These are phyloP conservation scores for Acacia pycnantha DNA, from an alignment of 331 rosid genomes.

Conservation along the genomic window DNA sequence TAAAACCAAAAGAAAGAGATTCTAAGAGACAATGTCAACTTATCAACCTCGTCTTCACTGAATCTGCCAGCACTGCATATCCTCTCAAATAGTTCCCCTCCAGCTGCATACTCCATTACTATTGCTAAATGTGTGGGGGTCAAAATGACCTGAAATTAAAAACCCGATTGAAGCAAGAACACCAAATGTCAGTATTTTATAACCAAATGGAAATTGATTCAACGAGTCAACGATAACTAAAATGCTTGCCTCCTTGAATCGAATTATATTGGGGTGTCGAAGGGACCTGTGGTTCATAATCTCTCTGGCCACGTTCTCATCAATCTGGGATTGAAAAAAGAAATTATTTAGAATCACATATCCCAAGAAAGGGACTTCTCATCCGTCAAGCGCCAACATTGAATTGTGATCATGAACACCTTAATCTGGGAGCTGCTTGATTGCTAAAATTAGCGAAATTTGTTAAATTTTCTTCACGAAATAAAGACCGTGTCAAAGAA, in stretches of 20 bases:
- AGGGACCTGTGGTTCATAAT: constrained; percentile 61
- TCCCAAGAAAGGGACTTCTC: not conserved
- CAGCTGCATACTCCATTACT: constrained; percentile 67
- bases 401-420: constrained; percentile 11
- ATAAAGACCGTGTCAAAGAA: not conserved
- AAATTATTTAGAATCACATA: not conserved
- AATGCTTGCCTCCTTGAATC: constrained; percentile 59
- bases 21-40: constrained; percentile 2
- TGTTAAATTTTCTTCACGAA: not conserved
- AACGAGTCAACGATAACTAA: not conserved
- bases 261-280: constrained; percentile 64
- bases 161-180: constrained; percentile 5
- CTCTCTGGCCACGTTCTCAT: constrained; percentile 69
- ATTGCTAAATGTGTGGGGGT: constrained; percentile 63
- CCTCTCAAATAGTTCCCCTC: constrained; percentile 63
- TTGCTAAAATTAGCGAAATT: not conserved
- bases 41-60: constrained; percentile 62
- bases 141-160: constrained; percentile 52
- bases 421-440: constrained; percentile 5
- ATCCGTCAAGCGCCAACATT: not conserved
- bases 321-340: constrained; percentile 39
- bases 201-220: constrained; percentile 10
- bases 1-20: constrained; percentile 13
- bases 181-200: not conserved
- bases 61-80: constrained; percentile 61